These are phyloP conservation scores for Cercospora sp. DNA, from an alignment of 2,329 filamentous ascomycete genomes.

Conservation along the genomic window DNA sequence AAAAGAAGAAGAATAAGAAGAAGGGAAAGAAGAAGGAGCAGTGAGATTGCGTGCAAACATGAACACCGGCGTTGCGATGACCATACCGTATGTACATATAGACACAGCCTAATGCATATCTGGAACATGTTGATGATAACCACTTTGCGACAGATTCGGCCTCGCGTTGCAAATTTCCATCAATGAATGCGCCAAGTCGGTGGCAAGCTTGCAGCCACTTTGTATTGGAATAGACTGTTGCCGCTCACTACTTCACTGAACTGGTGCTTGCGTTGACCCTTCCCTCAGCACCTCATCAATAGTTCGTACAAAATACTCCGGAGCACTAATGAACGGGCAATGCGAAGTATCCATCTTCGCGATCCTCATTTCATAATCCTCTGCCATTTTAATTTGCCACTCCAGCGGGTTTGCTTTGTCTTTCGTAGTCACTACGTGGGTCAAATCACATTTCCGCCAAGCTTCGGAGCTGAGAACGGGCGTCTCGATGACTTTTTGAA, in stretches of 20 bases:
- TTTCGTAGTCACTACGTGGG: constrained; percentile 3
- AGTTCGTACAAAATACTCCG: constrained; percentile 12
- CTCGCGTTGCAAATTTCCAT: too few species aligned
- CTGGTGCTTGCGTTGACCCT: not conserved
- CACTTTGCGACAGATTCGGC: too few species aligned
- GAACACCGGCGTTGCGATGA: not conserved
- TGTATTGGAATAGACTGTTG: too few species aligned
- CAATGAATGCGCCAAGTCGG: too few species aligned
- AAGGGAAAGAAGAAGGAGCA: constrained; percentile 6
- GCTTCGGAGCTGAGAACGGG: not conserved
- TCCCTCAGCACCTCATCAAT: constrained; percentile 13
- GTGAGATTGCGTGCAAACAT: not conserved
- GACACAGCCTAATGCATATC: not conserved
- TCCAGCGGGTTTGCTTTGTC: constrained; percentile 12
- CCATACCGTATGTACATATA: not conserved
- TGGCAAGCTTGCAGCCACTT: too few species aligned
- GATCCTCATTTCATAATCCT: constrained; percentile 15
- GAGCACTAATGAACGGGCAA: constrained; percentile 13
- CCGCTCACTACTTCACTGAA: not conserved
- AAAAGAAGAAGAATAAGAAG: constrained; percentile 4
- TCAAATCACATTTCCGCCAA: constrained; percentile 8
- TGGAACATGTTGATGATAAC: not conserved
- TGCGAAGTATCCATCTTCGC: constrained; percentile 16
- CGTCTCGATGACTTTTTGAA: constrained; percentile 2
- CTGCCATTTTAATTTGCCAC: constrained; percentile 8